Base-by-base conservation (phyloP, 345 rosid species). In the Kandelia obovata region DNA sequence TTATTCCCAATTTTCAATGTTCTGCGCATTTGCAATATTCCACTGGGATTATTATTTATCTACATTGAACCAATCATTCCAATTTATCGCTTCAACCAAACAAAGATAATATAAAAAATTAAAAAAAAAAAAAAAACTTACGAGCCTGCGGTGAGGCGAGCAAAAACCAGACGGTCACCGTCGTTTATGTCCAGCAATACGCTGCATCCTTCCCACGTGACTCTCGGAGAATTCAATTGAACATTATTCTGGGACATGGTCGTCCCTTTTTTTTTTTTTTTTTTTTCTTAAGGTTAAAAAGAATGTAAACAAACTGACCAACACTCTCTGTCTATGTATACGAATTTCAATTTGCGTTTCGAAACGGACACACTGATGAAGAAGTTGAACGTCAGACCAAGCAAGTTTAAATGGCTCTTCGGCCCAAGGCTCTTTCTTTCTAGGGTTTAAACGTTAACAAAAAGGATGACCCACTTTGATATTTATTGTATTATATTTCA, bases 111-210 rank as follows among this genome's bases (percentile, higher is more conserved):
- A 65, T 0, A 58, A 35, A 7, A 34, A 37, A 20, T 0, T 0
- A 20, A 11, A 6, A 65, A 17, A 37, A 35, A 8, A 51, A 6
- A 55, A 61, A 31, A n/a, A 39, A 79, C 92, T 78, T 68, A 92
- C 97, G 96, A 83, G 83, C 83, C 89, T 63, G 90, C 61, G 0
- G 97, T 85, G 73, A 92, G 90, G 61, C 99, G 90, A 53, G 96
- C 89, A 65, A 95, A 95, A 71, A 95, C 96, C 62, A 95, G 80
- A 57, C 97, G 96, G 70, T 92, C 99, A 35, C 99, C 97, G n/a
- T 95, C 92, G 71, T 95, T 95, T 68, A 95, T 78, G 75, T 92
- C 99, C 51, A 95, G 97, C 87, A 95, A 75, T 6, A 88, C 99
- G 57, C 92, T 92, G 88, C 92, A 88, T 70, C 92, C 96, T 83